A percentile compares a stretch with the other conserved stretches of the same genome.
Evolutionary conservation across 371 early-diverging fungal genomes (phyloP).

Genomic region (Gilbertella persicaria): DNA sequence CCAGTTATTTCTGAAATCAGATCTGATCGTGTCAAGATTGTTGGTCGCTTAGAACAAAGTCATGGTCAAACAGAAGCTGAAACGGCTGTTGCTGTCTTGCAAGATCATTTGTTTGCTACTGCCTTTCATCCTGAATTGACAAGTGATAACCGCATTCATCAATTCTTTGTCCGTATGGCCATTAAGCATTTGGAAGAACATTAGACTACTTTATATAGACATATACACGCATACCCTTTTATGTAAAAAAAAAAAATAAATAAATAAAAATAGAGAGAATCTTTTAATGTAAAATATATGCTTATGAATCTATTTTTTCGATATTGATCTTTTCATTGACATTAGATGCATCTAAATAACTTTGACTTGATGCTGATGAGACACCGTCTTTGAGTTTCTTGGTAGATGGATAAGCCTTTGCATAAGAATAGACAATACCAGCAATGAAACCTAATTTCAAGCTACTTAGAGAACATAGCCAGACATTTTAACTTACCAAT

Average conservation of each 20-base stretch:
- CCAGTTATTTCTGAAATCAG: slow-evolving; percentile 81
- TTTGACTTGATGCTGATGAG: slow-evolving; percentile 35
- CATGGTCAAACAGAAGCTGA: slow-evolving; percentile 55
- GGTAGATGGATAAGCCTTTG: slow-evolving; percentile 48
- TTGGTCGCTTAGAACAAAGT: slow-evolving; percentile 56
- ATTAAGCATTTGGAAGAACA: slow-evolving; percentile 11
- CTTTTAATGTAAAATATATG: neutral
- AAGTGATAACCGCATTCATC: slow-evolving; percentile 81
- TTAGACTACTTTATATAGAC: neutral
- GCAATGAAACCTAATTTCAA: slow-evolving; percentile 68
- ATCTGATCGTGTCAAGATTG: slow-evolving; percentile 67
- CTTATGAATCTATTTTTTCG: slow-evolving; percentile 7
- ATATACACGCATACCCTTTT: neutral
- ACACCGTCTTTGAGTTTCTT: slow-evolving; percentile 11
- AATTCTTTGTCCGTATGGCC: slow-evolving; percentile 74
- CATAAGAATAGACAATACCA: slow-evolving; percentile 81
- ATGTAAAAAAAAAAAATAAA: neutral
- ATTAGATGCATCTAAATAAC: slow-evolving; percentile 31
- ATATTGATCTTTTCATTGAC: slow-evolving; percentile 22
- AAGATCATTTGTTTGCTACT: slow-evolving; percentile 86
- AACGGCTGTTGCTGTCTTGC: slow-evolving; percentile 85
- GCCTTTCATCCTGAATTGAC: slow-evolving; percentile 97
- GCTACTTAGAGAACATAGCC: neutral
- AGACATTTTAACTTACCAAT: slow-evolving; percentile 45
- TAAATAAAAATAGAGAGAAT: neutral